Conservation (phyloP, 2,329 filamentous ascomycete species). For the Celoporthe dispersa region DNA sequence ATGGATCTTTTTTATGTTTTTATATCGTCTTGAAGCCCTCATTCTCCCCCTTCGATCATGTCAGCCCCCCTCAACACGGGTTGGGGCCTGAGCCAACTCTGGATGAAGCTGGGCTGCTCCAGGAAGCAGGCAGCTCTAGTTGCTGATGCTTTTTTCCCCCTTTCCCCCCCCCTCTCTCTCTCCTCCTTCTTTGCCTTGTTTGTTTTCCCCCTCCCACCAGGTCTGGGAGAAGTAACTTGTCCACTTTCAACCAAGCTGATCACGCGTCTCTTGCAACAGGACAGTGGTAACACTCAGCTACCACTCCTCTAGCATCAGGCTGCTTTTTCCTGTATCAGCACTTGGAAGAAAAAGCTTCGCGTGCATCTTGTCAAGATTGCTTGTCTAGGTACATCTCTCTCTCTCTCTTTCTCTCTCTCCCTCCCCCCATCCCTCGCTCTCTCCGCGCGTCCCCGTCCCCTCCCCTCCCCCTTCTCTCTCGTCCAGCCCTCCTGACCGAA, state of each 20-base stretch:
- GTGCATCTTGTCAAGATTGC: neutral
- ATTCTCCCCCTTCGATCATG: neutral
- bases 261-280: neutral
- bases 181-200: neutral
- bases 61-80: neutral
- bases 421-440: neutral
- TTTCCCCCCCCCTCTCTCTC: too few species aligned
- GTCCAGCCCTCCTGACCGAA: neutral
- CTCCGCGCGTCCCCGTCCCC: too few species aligned
- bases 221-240: neutral
- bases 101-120: neutral
- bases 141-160: neutral
- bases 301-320: neutral
- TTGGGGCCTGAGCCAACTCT: neutral
- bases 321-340: neutral
- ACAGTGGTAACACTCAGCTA: neutral
- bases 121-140: neutral
- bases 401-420: too few species aligned
- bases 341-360: neutral
- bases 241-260: neutral
- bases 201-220: neutral
- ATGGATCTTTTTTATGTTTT: neutral
- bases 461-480: neutral
- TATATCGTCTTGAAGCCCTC: neutral
- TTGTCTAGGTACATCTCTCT: neutral